Conservation (phyloP, 768 basidiomycete species). For the Chalciporus pseudorubinellus region DNA sequence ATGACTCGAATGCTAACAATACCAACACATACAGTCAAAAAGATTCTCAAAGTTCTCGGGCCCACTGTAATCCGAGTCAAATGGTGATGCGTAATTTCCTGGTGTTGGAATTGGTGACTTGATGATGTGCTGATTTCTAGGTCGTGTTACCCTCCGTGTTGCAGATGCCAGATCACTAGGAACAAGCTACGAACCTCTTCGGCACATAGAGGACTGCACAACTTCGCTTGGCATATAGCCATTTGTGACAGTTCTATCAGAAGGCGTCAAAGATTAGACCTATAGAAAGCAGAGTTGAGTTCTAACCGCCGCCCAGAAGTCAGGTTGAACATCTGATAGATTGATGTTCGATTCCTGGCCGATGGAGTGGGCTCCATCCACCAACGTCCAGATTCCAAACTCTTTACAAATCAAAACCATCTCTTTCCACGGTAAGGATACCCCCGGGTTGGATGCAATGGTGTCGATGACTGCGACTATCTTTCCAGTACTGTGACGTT, state of each 20-base stretch:
- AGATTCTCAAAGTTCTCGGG: constrained; percentile 45
- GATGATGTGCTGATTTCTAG: constrained; percentile 63
- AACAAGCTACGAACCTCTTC: constrained; percentile 36
- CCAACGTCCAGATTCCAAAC: constrained; percentile 58
- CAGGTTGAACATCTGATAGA: constrained; percentile 53
- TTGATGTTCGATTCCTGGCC: constrained; percentile 68
- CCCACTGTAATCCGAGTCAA: constrained; percentile 29
- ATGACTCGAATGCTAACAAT: too few relatives aligned
- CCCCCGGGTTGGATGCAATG: constrained; percentile 62
- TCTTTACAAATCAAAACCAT: constrained; percentile 63
- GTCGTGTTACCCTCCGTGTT: background rate
- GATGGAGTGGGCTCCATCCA: constrained; percentile 80
- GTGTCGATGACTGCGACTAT: constrained; percentile 69
- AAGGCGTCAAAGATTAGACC: background rate
- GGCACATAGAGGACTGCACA: constrained; percentile 76
- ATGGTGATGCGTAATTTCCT: constrained; percentile 47
- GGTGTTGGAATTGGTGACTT: constrained; percentile 59
- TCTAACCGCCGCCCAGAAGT: constrained; percentile 77
- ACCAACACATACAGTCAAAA: constrained; percentile 38
- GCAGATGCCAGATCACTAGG: background rate
- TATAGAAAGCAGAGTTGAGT: too few relatives aligned
- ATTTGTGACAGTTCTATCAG: constrained; percentile 78
- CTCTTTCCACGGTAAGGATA: constrained; percentile 66
- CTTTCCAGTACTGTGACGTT: constrained; percentile 40
- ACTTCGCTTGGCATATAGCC: constrained; percentile 70